Conservation (phyloP, 495 filamentous ascomycete species). For the Gamarada debralockiae region DNA sequence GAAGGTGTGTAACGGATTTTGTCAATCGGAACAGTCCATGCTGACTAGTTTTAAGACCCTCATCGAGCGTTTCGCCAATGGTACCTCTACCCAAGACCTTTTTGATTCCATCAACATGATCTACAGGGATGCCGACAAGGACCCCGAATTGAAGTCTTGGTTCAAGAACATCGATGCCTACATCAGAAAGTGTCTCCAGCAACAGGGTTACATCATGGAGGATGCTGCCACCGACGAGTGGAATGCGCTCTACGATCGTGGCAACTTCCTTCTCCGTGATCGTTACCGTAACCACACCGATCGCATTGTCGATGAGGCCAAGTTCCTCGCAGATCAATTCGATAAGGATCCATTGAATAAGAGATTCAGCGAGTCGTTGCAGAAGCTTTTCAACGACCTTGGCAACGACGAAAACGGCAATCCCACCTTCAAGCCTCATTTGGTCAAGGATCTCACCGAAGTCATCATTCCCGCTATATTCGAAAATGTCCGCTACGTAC, state of each 20-base stretch:
- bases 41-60: constrained; percentile 52
- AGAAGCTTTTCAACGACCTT: constrained; percentile 85
- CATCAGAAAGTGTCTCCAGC: constrained; percentile 77
- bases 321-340: constrained; percentile 86
- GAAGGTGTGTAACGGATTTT: constrained; percentile 34
- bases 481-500: constrained; percentile 86
- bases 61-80: constrained; percentile 94
- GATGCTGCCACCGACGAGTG: constrained; percentile 79
- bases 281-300: constrained; percentile 87
- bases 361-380: constrained; percentile 65
- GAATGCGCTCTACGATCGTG: constrained; percentile 80
- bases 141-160: constrained; percentile 85
- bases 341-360: constrained; percentile 83
- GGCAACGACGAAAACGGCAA: constrained; percentile 84
- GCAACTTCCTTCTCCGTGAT: constrained; percentile 82
- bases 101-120: constrained; percentile 82
- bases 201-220: constrained; percentile 88
- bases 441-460: constrained; percentile 82
- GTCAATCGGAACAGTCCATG: constrained; percentile 19
- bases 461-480: constrained; percentile 83
- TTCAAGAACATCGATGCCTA: constrained; percentile 76
- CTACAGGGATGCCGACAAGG: constrained; percentile 86
- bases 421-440: constrained; percentile 83
- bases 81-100: constrained; percentile 81
- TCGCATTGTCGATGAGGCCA: constrained; percentile 82